Evolutionary conservation across 1,284 basidiomycete species (phyloP), one percentile per base, ranked within the genome.

Genomic region (Marasmius fiardii): DNA sequence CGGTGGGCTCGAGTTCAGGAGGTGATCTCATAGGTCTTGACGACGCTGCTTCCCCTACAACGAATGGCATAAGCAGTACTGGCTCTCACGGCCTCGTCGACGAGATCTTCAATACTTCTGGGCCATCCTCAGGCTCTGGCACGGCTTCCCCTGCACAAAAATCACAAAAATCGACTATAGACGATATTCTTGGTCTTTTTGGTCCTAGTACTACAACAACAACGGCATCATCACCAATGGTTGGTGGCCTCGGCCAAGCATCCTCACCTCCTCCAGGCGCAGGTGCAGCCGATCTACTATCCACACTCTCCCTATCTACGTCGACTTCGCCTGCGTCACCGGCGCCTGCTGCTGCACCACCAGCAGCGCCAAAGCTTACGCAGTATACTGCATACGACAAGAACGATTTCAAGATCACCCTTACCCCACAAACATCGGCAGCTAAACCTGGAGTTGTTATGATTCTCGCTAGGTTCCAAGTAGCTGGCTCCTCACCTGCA

Each of bases 181-280:
- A 93, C 65, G 95, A 98, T 68, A 98, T 99, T 64, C 86, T 98
- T 60, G 88, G 90, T 34, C 81, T 99, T 20, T 97, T 98, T 67
- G 90, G 87, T 49, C 66, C 76, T 2, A 60, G 70, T 11, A 64
- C 75, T 8, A 60, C 72, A n/a, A 66, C 71, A 14, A 59, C 74
- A 1, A 62, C 75, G 18, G 64, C 76, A 21, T 66, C 65, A 8
- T 66, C 68, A n/a, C 65, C 66, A 8, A 52, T 67, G 58, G 16
- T 60, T 33, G 62, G 68, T 49, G 63, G 69, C 7, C 59, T 71
- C 44, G 16, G 14, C 7, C 59, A 68, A 18, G 62, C 69, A 4
- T 52, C 66, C 44, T 69, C 54, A 3, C 51, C 60, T n/a, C 45
- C 57, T 31, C 50, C 51, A 23, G 16, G 43, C 4, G 2, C 21